Percentiles rank a stretch among this genome's conserved stretches.
Conservation (phyloP, 2,329 filamentous ascomycete genomes). For the Cladobotryum protrusum region DNA sequence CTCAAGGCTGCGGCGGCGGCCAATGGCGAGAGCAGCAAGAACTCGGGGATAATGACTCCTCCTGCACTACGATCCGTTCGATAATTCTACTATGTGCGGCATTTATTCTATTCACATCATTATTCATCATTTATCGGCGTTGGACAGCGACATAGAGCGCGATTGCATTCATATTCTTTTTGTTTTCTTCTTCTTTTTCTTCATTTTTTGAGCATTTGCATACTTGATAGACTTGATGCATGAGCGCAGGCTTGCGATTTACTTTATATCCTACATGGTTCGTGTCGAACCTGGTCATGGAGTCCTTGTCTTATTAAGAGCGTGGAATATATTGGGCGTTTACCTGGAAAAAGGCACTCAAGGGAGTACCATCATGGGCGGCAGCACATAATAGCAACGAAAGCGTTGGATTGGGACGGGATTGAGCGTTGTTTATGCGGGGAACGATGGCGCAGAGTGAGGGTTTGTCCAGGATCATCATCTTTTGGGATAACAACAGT, state of each 20-base stretch:
- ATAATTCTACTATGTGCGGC: neutral
- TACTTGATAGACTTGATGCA: neutral
- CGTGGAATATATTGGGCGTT: too few species aligned
- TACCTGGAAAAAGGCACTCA: too few species aligned
- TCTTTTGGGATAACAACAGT: too few species aligned
- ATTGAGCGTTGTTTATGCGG: too few species aligned
- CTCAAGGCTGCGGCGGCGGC: neutral
- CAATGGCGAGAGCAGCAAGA: conserved; percentile 1
- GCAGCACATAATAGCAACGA: too few species aligned
- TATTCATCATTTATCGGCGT: neutral
- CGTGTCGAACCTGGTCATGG: neutral
- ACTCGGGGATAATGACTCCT: neutral
- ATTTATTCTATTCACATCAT: neutral
- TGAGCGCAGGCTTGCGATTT: conserved; percentile 2
- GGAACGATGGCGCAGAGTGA: too few species aligned
- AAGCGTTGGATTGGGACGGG: too few species aligned
- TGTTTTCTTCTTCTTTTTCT: neutral
- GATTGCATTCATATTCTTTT: neutral
- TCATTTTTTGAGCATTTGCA: neutral
- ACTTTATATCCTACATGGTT: neutral
- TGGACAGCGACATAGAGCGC: conserved; percentile 1
- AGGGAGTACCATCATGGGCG: too few species aligned
- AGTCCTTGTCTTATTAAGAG: neutral
- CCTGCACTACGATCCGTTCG: neutral
- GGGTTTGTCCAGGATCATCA: too few species aligned